Conservation (phyloP, 2,329 filamentous ascomycete genomes). For the Cytospora mali region DNA sequence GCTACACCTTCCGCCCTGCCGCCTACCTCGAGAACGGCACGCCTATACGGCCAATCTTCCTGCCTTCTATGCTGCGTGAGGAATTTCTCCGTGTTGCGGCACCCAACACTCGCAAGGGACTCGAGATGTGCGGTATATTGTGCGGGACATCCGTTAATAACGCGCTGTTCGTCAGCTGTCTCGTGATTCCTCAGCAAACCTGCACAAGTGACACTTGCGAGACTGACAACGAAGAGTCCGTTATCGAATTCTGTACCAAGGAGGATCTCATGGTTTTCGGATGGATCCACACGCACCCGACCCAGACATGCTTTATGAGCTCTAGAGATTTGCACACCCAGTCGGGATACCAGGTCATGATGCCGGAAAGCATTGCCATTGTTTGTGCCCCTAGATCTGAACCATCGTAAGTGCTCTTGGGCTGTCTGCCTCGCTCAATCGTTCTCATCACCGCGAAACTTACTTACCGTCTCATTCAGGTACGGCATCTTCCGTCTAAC, state of each 20-base stretch:
- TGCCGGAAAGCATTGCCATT: slow-evolving; percentile 94
- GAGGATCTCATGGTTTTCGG: slow-evolving; percentile 85
- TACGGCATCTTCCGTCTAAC: slow-evolving; percentile 93
- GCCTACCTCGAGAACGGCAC: slow-evolving; percentile 89
- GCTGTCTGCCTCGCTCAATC: not conserved
- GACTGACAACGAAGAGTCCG: slow-evolving; percentile 79
- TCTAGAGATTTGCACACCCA: slow-evolving; percentile 93
- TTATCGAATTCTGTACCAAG: slow-evolving; percentile 87
- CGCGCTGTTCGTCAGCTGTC: slow-evolving; percentile 84
- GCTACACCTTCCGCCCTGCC: slow-evolving; percentile 79
- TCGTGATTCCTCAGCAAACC: slow-evolving; percentile 89
- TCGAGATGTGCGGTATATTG: slow-evolving; percentile 95
- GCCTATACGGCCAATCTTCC: slow-evolving; percentile 83
- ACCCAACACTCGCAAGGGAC: slow-evolving; percentile 75
- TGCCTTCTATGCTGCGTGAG: slow-evolving; percentile 74
- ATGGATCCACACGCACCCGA: slow-evolving; percentile 98
- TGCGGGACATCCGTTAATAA: slow-evolving; percentile 91
- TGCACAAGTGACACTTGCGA: slow-evolving; percentile 94
- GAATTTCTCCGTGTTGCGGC: slow-evolving; percentile 75
- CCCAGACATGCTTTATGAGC: slow-evolving; percentile 97
- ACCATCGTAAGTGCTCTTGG: slow-evolving; percentile 63
- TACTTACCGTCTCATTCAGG: slow-evolving; percentile 45
- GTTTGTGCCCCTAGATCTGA: slow-evolving; percentile 86
- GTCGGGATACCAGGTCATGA: slow-evolving; percentile 91
- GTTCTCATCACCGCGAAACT: not conserved